Percentiles rank a stretch among this genome's conserved stretches.
Conservation (phyloP, 73 alveolate genomes). For the Paramecium tetraurelia region DNA sequence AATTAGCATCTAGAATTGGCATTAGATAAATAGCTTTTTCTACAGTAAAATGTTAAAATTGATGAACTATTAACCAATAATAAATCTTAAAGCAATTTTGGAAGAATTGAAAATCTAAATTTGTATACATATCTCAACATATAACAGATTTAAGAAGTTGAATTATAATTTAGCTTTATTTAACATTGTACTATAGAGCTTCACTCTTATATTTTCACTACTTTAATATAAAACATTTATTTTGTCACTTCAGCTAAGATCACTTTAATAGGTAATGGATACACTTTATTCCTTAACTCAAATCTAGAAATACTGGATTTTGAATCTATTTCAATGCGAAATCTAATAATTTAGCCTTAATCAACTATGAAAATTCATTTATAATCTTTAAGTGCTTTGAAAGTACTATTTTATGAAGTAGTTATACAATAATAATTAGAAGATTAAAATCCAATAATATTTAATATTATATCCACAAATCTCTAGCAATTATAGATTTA, state of each 20-base stretch:
- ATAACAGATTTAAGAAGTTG: not conserved
- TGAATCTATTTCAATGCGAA: not conserved
- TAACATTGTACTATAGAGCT: not conserved
- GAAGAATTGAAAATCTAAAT: not conserved
- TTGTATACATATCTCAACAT: not conserved
- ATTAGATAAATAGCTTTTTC: not conserved
- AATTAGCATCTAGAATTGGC: not conserved
- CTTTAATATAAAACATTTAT: not conserved
- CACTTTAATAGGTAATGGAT: not conserved
- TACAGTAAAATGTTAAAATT: not conserved
- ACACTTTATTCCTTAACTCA: not conserved
- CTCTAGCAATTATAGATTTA: not conserved
- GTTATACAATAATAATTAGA: not conserved
- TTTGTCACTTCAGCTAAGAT: not conserved
- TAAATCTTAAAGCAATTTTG: not conserved
- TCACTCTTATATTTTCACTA: not conserved
- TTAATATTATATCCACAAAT: not conserved
- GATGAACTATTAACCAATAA: not conserved
- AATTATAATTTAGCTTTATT: not conserved
- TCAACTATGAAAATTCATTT: not conserved
- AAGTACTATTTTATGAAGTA: not conserved
- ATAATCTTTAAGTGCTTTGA: not conserved
- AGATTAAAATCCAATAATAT: not conserved
- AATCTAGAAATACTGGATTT: not conserved
- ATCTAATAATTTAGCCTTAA: not conserved